A percentile compares a stretch with the other conserved stretches of the same genome.
phyloP scores from a whole-genome alignment of 2,329 filamentous ascomycete genomes.

The Purpureocillium takamizusanense region DNA sequence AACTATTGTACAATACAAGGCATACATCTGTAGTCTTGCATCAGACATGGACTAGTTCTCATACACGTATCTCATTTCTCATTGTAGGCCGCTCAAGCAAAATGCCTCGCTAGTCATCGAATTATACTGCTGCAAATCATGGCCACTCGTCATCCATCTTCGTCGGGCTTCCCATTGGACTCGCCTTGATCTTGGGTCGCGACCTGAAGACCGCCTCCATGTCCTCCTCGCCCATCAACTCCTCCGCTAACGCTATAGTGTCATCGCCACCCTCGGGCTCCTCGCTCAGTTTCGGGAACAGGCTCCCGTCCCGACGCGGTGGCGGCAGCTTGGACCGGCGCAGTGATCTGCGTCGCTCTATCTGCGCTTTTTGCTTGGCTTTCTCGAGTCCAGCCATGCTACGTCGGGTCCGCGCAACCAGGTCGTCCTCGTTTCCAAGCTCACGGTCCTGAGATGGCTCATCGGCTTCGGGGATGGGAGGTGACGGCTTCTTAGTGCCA shows the following conservation, averaged over 20 bases:
- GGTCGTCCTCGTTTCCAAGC: conserved; percentile 29
- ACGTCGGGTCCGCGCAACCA: conserved; percentile 47
- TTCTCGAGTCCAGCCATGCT: conserved; percentile 57
- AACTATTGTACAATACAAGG: conserved; percentile 1
- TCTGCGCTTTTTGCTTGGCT: conserved; percentile 49
- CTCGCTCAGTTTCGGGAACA: conserved; percentile 27
- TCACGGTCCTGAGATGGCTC: conserved; percentile 10
- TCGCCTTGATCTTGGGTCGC: conserved; percentile 69
- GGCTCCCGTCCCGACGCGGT: conserved; percentile 30
- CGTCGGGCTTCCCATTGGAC: conserved; percentile 50
- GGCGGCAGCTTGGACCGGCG: conserved; percentile 31
- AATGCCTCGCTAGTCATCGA: no score
- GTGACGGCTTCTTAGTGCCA: neutral
- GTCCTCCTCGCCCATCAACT: conserved; percentile 63
- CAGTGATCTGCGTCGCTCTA: conserved; percentile 44
- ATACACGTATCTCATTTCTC: neutral
- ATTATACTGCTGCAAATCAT: no score
- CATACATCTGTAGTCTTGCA: neutral
- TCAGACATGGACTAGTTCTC: neutral
- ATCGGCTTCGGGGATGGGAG: neutral
- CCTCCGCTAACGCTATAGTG: conserved; percentile 50
- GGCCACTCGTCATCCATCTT: conserved; percentile 8
- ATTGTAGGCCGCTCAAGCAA: no score
- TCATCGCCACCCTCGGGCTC: conserved; percentile 35
- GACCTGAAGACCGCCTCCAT: conserved; percentile 81